phyloP scores from a whole-genome alignment of 2,329 filamentous ascomycete species.

The Colletotrichum godetiae region DNA sequence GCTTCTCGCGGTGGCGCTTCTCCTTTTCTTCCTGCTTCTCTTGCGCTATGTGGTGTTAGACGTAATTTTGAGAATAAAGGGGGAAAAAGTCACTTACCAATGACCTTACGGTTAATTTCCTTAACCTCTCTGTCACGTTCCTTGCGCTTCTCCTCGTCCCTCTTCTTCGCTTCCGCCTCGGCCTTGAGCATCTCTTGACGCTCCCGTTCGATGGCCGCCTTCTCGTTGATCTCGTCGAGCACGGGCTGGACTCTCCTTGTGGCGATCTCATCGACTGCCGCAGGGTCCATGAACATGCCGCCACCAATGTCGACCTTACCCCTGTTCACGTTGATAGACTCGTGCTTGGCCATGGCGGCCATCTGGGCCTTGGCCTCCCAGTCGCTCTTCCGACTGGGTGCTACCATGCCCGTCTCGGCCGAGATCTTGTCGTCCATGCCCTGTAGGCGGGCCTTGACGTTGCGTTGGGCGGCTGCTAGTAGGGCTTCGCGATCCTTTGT shows the following conservation, averaged over 20 bases:
- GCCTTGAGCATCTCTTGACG: slow-evolving; percentile 71
- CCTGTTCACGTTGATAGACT: slow-evolving; percentile 55
- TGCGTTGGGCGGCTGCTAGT: slow-evolving; percentile 83
- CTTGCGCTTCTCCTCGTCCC: slow-evolving; percentile 68
- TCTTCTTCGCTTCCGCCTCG: slow-evolving; percentile 74
- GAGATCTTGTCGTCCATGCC: slow-evolving; percentile 86
- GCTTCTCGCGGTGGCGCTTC: slow-evolving; percentile 63
- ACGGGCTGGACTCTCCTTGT: slow-evolving; percentile 82
- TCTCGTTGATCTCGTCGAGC: slow-evolving; percentile 85
- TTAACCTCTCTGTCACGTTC: slow-evolving; percentile 61
- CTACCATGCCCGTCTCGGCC: slow-evolving; percentile 78
- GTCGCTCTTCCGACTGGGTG: slow-evolving; percentile 79
- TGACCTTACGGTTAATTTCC: slow-evolving; percentile 65
- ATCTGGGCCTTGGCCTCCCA: slow-evolving; percentile 84
- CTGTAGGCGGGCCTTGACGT: slow-evolving; percentile 83
- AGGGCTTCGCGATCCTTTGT: slow-evolving; percentile 80
- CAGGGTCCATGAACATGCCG: slow-evolving; percentile 81
- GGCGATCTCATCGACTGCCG: slow-evolving; percentile 84
- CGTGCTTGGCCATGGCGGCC: slow-evolving; percentile 73
- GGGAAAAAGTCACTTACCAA: slow-evolving; percentile 60
- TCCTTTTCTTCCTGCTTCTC: slow-evolving; percentile 59
- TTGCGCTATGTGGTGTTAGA: slow-evolving; percentile 49
- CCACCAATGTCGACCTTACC: slow-evolving; percentile 78
- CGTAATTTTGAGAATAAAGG: not conserved
- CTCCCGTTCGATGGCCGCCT: slow-evolving; percentile 78